phyloP scores from a whole-genome alignment of 2,329 filamentous ascomycete species.

The Calonectria fujianensis region DNA sequence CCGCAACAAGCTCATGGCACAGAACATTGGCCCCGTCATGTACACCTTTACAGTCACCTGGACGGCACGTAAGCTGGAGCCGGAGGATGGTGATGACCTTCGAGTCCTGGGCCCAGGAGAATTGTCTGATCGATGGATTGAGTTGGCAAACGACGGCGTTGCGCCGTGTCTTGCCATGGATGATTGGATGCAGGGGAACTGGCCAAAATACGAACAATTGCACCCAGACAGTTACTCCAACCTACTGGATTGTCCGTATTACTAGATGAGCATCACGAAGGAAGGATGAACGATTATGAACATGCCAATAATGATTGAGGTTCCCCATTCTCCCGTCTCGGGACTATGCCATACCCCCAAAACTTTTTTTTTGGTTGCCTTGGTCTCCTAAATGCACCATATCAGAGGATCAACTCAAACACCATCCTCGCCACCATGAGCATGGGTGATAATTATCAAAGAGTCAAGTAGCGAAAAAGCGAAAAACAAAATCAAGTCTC shows the following conservation, averaged over 20 bases:
- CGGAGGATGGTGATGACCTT: slow-evolving; percentile 34
- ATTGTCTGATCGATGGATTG: slow-evolving; percentile 26
- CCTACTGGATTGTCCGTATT: slow-evolving; percentile 17
- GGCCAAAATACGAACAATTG: slow-evolving; percentile 22
- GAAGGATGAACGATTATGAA: neutral
- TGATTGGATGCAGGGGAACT: slow-evolving; percentile 25
- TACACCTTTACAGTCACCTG: slow-evolving; percentile 42
- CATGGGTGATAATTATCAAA: slow-evolving; percentile 4
- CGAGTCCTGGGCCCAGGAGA: slow-evolving; percentile 17
- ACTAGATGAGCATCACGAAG: neutral
- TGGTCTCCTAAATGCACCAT: slow-evolving; percentile 13
- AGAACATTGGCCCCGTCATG: slow-evolving; percentile 34
- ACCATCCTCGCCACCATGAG: neutral
- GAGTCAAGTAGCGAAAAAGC: slow-evolving; percentile 22
- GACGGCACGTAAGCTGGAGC: slow-evolving; percentile 38
- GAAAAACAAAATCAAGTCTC: slow-evolving; percentile 30
- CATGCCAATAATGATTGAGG: neutral
- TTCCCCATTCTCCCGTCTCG: neutral
- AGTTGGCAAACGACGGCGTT: slow-evolving; percentile 26
- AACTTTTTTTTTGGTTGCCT: slow-evolving; percentile 10
- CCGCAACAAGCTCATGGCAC: slow-evolving; percentile 7
- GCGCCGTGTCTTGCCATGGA: slow-evolving; percentile 5
- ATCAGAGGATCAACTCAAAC: slow-evolving; percentile 6
- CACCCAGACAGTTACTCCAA: slow-evolving; percentile 23
- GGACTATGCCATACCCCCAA: neutral